Evolutionary conservation across 805 yeast genomes (phyloP).

Genomic region (Starmerella potacharoeniae): DNA sequence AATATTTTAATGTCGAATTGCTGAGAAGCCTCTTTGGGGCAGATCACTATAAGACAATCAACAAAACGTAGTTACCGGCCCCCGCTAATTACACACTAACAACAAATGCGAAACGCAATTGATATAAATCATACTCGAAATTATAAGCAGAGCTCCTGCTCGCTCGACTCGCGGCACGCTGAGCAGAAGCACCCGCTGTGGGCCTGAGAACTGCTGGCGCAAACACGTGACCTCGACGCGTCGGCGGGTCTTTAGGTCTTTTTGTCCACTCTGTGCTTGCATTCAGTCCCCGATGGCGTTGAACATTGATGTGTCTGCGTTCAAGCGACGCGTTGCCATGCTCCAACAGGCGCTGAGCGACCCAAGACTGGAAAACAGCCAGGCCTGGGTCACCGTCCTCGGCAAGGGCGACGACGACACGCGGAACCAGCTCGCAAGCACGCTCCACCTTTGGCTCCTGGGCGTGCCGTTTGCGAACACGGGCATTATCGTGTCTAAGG

Average conservation of each 20-base stretch:
- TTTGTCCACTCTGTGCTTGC: background rate
- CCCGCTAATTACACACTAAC: too few relatives aligned
- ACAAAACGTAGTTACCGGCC: too few relatives aligned
- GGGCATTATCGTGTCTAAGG: conserved; percentile 50
- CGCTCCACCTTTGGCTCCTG: conserved; percentile 72
- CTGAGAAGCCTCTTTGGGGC: too few relatives aligned
- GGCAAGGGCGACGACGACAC: conserved; percentile 83
- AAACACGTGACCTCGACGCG: conserved; percentile 2
- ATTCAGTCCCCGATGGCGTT: conserved; percentile 12
- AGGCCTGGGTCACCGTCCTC: conserved; percentile 52
- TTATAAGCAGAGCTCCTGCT: too few relatives aligned
- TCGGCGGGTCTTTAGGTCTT: background rate
- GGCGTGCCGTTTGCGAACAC: conserved; percentile 97
- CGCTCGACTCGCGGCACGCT: too few relatives aligned
- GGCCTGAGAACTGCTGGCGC: background rate
- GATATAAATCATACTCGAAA: too few relatives aligned
- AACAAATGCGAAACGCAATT: too few relatives aligned
- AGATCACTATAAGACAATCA: too few relatives aligned
- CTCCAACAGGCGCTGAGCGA: conserved; percentile 23
- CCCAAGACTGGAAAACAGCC: conserved; percentile 34
- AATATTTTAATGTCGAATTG: too few relatives aligned
- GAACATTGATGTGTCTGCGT: conserved; percentile 26
- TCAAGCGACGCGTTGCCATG: conserved; percentile 26
- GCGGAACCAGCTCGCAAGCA: conserved; percentile 79
- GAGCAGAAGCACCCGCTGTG: too few relatives aligned